Conservation (phyloP, 371 early-diverging fungal species). For the Apophysomyces variabilis region DNA sequence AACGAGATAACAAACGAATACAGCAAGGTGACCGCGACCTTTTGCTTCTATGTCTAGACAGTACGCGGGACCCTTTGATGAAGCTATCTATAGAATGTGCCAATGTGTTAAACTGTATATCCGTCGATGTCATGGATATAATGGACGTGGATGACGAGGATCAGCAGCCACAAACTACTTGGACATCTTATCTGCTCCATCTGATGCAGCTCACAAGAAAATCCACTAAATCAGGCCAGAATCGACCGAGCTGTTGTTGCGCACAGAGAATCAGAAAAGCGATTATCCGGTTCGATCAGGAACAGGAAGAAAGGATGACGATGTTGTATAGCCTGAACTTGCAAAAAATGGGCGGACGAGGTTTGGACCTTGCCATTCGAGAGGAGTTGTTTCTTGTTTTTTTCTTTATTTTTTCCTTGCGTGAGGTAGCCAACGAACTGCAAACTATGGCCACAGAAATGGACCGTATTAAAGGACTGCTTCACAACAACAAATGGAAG, state of each 20-base stretch:
- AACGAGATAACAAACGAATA: slow-evolving; percentile 52
- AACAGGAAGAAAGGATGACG: slow-evolving; percentile 51
- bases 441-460: slow-evolving; percentile 45
- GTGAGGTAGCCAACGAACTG: slow-evolving; percentile 63
- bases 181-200: slow-evolving; percentile 12
- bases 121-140: slow-evolving; percentile 45
- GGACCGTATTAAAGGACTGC: slow-evolving; percentile 49
- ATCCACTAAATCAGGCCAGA: background rate
- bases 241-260: slow-evolving; percentile 19
- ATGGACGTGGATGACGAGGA: slow-evolving; percentile 54
- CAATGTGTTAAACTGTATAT: slow-evolving; percentile 50
- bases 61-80: slow-evolving; percentile 59
- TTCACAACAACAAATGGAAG: slow-evolving; percentile 20
- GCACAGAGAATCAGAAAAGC: slow-evolving; percentile 34
- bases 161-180: slow-evolving; percentile 26
- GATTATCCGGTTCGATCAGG: slow-evolving; percentile 44
- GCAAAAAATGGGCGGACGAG: slow-evolving; percentile 37
- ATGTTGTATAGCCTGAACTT: slow-evolving; percentile 44
- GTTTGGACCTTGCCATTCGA: slow-evolving; percentile 57
- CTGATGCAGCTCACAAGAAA: slow-evolving; percentile 3
- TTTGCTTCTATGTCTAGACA: slow-evolving; percentile 56
- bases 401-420: slow-evolving; percentile 65
- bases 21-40: slow-evolving; percentile 58
- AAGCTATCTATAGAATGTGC: slow-evolving; percentile 54
- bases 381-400: slow-evolving; percentile 71